Conservation (phyloP, 495 filamentous ascomycete species). For the Aspergillus ostianus region DNA sequence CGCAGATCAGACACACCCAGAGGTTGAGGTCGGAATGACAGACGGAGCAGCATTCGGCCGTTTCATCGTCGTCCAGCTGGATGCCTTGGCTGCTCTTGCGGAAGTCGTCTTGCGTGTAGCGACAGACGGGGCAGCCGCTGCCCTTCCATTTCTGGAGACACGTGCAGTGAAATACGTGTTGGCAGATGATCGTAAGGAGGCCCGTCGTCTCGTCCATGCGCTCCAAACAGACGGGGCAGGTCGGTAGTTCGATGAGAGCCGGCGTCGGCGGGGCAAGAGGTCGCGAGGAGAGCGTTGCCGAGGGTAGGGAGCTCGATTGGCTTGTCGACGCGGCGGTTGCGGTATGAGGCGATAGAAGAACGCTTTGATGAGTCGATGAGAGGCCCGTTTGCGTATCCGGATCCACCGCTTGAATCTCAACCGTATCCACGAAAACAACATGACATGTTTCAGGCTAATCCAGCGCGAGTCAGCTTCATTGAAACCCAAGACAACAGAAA, state of each 20-base stretch:
- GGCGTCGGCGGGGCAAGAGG: conserved; percentile 91
- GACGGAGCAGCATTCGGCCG: conserved; percentile 68
- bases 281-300: conserved; percentile 62
- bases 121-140: conserved; percentile 89
- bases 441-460: conserved; percentile 90
- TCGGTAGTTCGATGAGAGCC: conserved; percentile 84
- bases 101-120: conserved; percentile 70
- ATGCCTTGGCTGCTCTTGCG: conserved; percentile 29
- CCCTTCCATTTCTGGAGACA: conserved; percentile 97
- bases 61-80: conserved; percentile 36
- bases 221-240: conserved; percentile 94
- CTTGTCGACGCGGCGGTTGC: conserved; percentile 39
- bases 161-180: conserved; percentile 97
- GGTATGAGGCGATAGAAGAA: conserved; percentile 38
- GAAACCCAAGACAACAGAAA: conserved; percentile 7
- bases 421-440: conserved; percentile 91
- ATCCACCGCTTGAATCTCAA: conserved; percentile 57
- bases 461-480: neutral
- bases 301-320: conserved; percentile 46
- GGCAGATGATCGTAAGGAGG: conserved; percentile 91
- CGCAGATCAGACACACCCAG: conserved; percentile 94
- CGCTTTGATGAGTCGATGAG: conserved; percentile 30
- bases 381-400: conserved; percentile 19
- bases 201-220: conserved; percentile 98
- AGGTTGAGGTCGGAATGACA: conserved; percentile 79